These are phyloP conservation scores for Aphanomyces astaci DNA, from an alignment of 352 stramenopile species.

Conservation along the genomic window DNA sequence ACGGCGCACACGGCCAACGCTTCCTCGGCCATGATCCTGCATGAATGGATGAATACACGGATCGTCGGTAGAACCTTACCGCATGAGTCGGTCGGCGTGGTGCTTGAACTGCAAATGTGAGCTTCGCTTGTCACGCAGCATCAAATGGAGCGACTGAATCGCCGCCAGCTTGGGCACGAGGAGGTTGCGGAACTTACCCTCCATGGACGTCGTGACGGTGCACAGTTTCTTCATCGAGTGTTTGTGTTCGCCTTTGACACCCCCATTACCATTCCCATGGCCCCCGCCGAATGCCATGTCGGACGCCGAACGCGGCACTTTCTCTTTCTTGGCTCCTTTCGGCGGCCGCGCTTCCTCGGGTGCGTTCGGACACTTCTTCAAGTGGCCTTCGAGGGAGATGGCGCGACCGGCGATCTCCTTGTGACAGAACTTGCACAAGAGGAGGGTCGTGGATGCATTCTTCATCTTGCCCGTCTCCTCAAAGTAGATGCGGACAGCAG, in stretches of 20 bases:
- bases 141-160: constrained; percentile 54
- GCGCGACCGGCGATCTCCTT: constrained; percentile 19
- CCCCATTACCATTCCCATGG: not conserved
- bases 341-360: constrained; percentile 13
- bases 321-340: constrained; percentile 9
- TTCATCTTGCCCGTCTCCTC: constrained; percentile 17
- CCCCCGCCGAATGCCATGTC: not conserved
- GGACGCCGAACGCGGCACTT: not conserved
- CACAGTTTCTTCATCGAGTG: constrained; percentile 18
- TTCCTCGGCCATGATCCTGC: constrained; percentile 63
- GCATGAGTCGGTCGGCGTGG: constrained; percentile 71
- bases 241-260: constrained; percentile 17
- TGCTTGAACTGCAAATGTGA: constrained; percentile 67
- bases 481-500: constrained; percentile 21
- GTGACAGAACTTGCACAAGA: constrained; percentile 22
- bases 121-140: constrained; percentile 61
- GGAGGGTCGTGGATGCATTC: constrained; percentile 18
- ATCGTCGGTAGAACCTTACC: no score
- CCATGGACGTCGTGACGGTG: constrained; percentile 28
- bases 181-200: constrained; percentile 57
- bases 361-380: constrained; percentile 18
- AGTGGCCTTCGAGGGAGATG: constrained; percentile 20
- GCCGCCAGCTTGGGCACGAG: constrained; percentile 53
- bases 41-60: no score
- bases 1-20: constrained; percentile 52